Conservation (phyloP, 2,329 filamentous ascomycete species). For the Ascosphaera apis region DNA sequence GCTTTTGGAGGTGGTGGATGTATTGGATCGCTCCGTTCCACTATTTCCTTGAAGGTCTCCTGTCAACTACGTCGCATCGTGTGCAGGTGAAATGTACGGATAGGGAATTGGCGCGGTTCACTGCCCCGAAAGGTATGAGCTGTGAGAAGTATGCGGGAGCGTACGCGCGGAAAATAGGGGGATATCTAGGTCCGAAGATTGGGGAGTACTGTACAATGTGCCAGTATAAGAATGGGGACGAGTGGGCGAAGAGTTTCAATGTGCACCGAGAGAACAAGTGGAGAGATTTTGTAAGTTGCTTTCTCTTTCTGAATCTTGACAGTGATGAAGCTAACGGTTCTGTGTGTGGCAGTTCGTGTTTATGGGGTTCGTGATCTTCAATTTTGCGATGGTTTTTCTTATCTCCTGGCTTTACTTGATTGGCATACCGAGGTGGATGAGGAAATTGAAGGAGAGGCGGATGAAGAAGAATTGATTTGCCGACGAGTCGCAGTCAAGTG, state of each 20-base stretch:
- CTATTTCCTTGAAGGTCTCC: constrained; percentile 40
- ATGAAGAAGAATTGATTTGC: constrained; percentile 7
- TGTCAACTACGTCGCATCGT: constrained; percentile 31
- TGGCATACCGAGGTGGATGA: constrained; percentile 12
- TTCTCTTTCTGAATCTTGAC: neutral
- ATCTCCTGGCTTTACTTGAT: constrained; percentile 32
- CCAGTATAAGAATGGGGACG: constrained; percentile 35
- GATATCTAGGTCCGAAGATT: constrained; percentile 34
- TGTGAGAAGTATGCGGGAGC: constrained; percentile 36
- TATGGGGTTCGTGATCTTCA: constrained; percentile 40
- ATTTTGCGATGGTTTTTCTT: constrained; percentile 31
- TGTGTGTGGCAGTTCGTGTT: constrained; percentile 28
- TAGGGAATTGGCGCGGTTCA: constrained; percentile 37
- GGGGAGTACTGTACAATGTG: constrained; percentile 41
- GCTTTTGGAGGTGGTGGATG: constrained; percentile 45
- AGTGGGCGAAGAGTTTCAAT: constrained; percentile 36
- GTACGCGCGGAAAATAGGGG: constrained; percentile 31
- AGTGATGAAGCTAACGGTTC: neutral
- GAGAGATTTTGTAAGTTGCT: constrained; percentile 32
- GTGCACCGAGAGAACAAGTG: constrained; percentile 38
- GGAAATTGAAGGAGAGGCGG: constrained; percentile 12
- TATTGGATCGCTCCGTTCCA: constrained; percentile 46
- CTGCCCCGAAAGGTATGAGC: constrained; percentile 32
- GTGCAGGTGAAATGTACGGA: constrained; percentile 31
- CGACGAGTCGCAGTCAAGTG: no score